A percentile compares a stretch with the other conserved stretches of the same genome.
Conservation (phyloP, 257 asterid species). For the Jacaranda mimosifolia region DNA sequence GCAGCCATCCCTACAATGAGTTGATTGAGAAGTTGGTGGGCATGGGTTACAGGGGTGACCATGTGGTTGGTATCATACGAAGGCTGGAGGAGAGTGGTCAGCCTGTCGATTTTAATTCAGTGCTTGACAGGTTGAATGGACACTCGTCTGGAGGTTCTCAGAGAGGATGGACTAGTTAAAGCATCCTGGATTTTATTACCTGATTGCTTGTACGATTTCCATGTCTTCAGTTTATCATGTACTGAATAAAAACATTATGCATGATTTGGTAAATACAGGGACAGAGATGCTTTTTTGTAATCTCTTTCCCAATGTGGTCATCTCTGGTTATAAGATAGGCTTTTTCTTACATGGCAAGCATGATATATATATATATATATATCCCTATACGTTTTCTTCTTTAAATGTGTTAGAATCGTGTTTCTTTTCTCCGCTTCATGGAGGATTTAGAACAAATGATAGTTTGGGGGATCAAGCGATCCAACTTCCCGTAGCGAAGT, state of each 20-base stretch:
- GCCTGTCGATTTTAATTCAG: conserved; percentile 78
- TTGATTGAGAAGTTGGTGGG: conserved; percentile 82
- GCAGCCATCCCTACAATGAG: conserved; percentile 75
- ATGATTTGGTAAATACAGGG: conserved; percentile 21
- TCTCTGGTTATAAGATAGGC: too few species aligned
- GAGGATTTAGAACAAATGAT: too few species aligned
- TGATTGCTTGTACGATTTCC: neutral
- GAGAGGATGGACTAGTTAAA: conserved; percentile 79
- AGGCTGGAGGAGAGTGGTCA: conserved; percentile 96
- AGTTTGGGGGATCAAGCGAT: too few species aligned
- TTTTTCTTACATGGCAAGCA: too few species aligned
- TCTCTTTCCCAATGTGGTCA: too few species aligned
- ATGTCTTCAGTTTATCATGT: neutral
- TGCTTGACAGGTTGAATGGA: conserved; percentile 83
- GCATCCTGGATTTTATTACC: neutral
- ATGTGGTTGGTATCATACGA: conserved; percentile 68
- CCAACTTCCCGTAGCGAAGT: too few species aligned
- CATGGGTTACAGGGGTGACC: conserved; percentile 92
- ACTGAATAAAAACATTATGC: conserved; percentile 22
- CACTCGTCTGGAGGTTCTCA: conserved; percentile 81
- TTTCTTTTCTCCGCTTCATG: too few species aligned
- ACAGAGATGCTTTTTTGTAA: too few species aligned
- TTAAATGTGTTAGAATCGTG: neutral
- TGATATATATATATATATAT: too few species aligned
- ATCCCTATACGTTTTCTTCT: neutral